Base-by-base conservation (phyloP, 257 asterid genomes). In the Rubia yunnanensis region DNA sequence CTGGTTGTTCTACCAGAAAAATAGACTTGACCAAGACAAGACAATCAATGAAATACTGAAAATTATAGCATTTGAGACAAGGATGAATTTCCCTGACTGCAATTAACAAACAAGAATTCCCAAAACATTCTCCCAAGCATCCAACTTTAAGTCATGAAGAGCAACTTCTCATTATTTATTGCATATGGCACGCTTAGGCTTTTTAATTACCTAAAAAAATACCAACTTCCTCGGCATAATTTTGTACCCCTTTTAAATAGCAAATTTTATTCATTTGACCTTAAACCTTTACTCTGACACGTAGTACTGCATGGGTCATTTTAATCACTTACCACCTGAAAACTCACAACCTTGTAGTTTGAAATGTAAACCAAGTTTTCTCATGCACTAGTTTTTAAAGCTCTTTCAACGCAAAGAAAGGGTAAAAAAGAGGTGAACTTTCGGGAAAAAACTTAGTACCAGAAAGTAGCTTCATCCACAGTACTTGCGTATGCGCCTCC, bases 401-500 rank as follows among this genome's bases (percentile, higher is more conserved):
- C 23, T 7, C 20, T 26, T 18, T 44, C 15, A 24, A 24, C n/a
- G 52, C 52, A 15, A 44, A 44, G 52, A 15, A 44, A 44, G 48
- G 11, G 2, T 3, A 11, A 67, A 20, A 11, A 56, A 11, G 2
- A 35, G 34, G 30, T 38, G 5, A n/a, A 20, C 53, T 46, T 22
- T 34, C 20, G 34, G 7, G 1, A 18, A 68, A 62, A 17, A 81
- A 52, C 53, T 61, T n/a, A 64, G 72, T 79, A 80, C 97, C 97
- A 90, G 89, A 90, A 94, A 72, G 99, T 94, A 69, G 94, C 96
- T 76, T 94, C 99, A 80, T 94, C 97, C 73, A 94, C 99, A 0
- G 97, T 94, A 80, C 99, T 94, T 7, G 95, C 97, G 77, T 94
- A 94, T 18, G 97, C 97, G 38, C 97, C 96, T 71, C 99, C 99